Evolutionary conservation across 441 rosid species (phyloP).

Genomic region (Pelargonium australe): DNA sequence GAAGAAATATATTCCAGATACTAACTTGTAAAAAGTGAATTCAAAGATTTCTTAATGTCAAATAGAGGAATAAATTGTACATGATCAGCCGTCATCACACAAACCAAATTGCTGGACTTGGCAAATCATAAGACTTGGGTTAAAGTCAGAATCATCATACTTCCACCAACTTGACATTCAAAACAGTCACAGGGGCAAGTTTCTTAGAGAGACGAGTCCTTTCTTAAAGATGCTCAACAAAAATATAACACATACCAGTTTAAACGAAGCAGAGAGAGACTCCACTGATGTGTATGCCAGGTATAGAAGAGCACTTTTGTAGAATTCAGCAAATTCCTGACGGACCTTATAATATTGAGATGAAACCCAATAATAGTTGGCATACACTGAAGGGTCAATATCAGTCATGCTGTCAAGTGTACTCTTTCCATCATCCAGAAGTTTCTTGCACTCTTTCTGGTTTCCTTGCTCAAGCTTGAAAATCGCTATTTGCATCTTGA

Average conservation of each 20-base stretch:
- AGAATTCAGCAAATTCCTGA: conserved; percentile 89
- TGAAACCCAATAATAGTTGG: conserved; percentile 86
- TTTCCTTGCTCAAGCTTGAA: conserved; percentile 83
- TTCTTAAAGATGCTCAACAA: no score
- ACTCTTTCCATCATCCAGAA: conserved; percentile 80
- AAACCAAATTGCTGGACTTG: no score
- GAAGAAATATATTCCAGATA: no score
- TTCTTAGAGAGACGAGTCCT: no score
- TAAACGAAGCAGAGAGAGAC: conserved; percentile 85
- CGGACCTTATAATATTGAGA: conserved; percentile 71
- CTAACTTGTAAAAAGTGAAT: no score
- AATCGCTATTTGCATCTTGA: conserved; percentile 78
- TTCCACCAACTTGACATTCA: no score
- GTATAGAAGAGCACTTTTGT: conserved; percentile 85
- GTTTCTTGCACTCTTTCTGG: conserved; percentile 79
- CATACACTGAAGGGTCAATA: conserved; percentile 96
- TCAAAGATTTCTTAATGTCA: no score
- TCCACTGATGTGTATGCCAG: conserved; percentile 91
- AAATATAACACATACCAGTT: conserved; percentile 53
- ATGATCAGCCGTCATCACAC: no score
- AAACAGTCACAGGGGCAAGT: no score
- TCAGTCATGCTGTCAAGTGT: conserved; percentile 91
- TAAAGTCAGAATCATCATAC: no score
- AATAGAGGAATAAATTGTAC: no score
- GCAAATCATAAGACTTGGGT: no score